Percentiles rank a stretch among this genome's conserved stretches.
Evolutionary conservation across 208 protist genomes (phyloP).

Genomic region (Wallacemonas rigidus): DNA sequence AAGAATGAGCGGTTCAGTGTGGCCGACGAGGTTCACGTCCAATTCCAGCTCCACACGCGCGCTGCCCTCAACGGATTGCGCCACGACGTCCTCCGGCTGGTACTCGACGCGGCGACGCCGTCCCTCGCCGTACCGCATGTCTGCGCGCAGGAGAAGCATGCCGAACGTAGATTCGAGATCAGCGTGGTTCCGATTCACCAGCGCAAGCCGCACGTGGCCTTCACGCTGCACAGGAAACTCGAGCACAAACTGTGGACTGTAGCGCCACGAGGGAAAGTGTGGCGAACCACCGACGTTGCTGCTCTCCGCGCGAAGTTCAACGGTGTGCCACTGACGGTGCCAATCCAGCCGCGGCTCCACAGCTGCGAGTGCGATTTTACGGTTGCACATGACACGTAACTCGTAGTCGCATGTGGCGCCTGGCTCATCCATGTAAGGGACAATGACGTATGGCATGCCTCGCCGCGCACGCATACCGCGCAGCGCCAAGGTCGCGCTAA

Average conservation of each 20-base stretch:
- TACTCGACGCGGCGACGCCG: conserved; percentile 62
- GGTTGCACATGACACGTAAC: conserved; percentile 66
- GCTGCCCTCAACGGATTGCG: conserved; percentile 34
- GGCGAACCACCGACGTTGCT: conserved; percentile 75
- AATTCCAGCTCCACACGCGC: conserved; percentile 49
- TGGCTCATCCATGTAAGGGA: conserved; percentile 56
- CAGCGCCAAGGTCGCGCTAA: conserved; percentile 50
- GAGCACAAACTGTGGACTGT: conserved; percentile 81
- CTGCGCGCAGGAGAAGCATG: conserved; percentile 61
- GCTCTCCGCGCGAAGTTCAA: conserved; percentile 42
- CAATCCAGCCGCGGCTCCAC: conserved; percentile 81
- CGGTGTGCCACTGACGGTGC: conserved; percentile 35
- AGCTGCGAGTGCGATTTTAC: conserved; percentile 43
- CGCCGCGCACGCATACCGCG: conserved; percentile 67
- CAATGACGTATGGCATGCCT: conserved; percentile 88
- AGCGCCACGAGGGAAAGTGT: conserved; percentile 82
- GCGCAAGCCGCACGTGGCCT: conserved; percentile 30
- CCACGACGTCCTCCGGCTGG: conserved; percentile 54
- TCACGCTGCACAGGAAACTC: conserved; percentile 72
- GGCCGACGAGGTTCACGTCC: conserved; percentile 39
- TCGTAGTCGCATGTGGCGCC: conserved; percentile 35
- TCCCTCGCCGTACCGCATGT: conserved; percentile 43
- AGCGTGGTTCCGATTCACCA: conserved; percentile 48
- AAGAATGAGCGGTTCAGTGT: conserved; percentile 57
- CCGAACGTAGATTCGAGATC: conserved; percentile 58